Conservation (phyloP, 2,329 filamentous ascomycete species). For the Ploettnerulaceae sp. region DNA sequence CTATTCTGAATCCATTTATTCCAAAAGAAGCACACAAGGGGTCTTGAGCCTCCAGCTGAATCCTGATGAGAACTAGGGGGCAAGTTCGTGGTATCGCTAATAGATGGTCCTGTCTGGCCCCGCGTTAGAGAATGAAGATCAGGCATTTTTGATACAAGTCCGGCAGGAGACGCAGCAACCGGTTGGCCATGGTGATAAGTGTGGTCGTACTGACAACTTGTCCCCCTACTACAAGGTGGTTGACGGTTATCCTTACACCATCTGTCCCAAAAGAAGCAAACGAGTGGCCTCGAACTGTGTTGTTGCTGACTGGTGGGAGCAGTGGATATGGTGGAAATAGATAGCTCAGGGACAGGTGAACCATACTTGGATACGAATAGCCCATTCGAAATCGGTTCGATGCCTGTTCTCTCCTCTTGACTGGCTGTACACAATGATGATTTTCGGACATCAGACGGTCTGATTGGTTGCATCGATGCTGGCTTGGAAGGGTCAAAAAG, state of each 20-base stretch:
- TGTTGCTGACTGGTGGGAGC: not conserved
- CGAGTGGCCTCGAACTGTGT: not conserved
- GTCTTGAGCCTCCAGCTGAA: not conserved
- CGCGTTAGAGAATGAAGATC: not conserved
- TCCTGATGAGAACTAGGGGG: too few species aligned
- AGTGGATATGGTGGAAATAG: not conserved
- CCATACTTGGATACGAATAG: not conserved
- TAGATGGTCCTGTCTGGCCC: not conserved
- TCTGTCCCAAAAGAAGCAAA: conserved; percentile 14
- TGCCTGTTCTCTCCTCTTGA: not conserved
- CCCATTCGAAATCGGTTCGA: not conserved
- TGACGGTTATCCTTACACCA: not conserved
- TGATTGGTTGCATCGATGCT: conserved; percentile 14
- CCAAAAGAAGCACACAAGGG: conserved; percentile 6
- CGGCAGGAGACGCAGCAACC: conserved; percentile 1
- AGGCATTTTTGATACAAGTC: not conserved
- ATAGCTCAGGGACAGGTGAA: not conserved
- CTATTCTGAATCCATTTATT: not conserved
- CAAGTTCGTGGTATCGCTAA: not conserved
- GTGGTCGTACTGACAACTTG: conserved; percentile 5
- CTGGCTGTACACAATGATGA: not conserved
- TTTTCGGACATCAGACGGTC: conserved; percentile 16
- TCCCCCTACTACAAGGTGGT: conserved; percentile 2
- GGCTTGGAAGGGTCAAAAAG: conserved; percentile 26
- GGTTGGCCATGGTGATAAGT: conserved; percentile 6